Evolutionary conservation across 2,329 filamentous ascomycete genomes (phyloP).

Genomic region (Trichoderma atroviride): DNA sequence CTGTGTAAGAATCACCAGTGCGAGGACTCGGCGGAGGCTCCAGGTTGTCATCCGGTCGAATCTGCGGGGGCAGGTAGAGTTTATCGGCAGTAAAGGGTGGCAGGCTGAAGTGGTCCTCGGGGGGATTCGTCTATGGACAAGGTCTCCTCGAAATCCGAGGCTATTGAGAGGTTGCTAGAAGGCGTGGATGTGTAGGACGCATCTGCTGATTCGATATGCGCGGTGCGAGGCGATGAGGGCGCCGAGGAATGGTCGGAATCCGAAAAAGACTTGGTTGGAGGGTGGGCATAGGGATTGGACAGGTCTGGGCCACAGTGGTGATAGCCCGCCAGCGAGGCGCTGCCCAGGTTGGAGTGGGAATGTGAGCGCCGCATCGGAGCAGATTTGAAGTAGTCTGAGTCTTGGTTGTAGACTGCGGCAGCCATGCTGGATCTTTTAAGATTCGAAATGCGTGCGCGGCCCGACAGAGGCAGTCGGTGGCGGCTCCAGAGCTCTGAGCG

Average conservation of each 20-base stretch:
- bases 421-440: slow-evolving; percentile 48
- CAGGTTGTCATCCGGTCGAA: slow-evolving; percentile 44
- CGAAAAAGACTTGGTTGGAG: slow-evolving; percentile 47
- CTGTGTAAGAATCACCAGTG: slow-evolving; percentile 53
- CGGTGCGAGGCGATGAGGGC: slow-evolving; percentile 58
- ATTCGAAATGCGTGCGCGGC: slow-evolving; percentile 15
- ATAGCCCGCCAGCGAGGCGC: slow-evolving; percentile 46
- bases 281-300: slow-evolving; percentile 48
- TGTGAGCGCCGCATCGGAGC: slow-evolving; percentile 60
- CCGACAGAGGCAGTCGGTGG: slow-evolving; percentile 9
- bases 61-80: slow-evolving; percentile 44
- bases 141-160: slow-evolving; percentile 57
- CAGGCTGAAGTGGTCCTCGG: slow-evolving; percentile 52
- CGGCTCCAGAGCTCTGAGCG: not conserved
- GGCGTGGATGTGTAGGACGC: slow-evolving; percentile 65
- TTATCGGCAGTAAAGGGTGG: slow-evolving; percentile 51
- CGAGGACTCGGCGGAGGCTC: slow-evolving; percentile 56
- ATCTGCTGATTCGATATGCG: slow-evolving; percentile 56
- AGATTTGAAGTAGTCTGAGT: slow-evolving; percentile 58
- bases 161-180: slow-evolving; percentile 64
- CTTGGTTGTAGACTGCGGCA: slow-evolving; percentile 59
- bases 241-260: slow-evolving; percentile 56
- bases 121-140: slow-evolving; percentile 48
- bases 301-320: slow-evolving; percentile 48
- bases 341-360: slow-evolving; percentile 60